Percentiles rank a stretch among this genome's conserved stretches.
Conservation (phyloP, 2,329 filamentous ascomycete genomes). For the Blumeria hordei region DNA sequence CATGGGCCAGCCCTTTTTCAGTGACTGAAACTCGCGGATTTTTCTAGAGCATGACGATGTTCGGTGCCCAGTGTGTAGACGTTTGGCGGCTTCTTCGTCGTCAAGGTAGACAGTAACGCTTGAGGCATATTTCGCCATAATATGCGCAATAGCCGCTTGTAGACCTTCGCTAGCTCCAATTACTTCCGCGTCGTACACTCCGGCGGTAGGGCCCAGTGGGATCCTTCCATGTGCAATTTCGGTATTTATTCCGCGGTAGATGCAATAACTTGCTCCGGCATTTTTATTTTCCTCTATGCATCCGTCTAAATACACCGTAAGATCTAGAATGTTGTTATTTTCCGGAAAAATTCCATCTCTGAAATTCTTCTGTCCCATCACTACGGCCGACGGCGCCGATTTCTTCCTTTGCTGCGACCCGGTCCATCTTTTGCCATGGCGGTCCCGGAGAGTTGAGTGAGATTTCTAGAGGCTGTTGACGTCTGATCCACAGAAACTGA, state of each 20-base stretch:
- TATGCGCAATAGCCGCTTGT: too few relatives aligned
- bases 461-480: not conserved
- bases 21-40: not conserved
- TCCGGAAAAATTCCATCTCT: too few relatives aligned
- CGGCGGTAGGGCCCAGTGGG: too few relatives aligned
- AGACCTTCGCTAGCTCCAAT: too few relatives aligned
- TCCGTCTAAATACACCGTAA: not conserved
- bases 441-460: not conserved
- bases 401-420: not conserved
- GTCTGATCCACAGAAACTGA: not conserved
- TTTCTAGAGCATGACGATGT: not conserved
- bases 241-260: not conserved
- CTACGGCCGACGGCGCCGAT: not conserved
- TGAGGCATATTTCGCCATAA: too few relatives aligned
- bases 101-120: too few relatives aligned
- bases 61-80: not conserved
- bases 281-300: not conserved
- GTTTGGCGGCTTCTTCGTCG: not conserved
- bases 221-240: too few relatives aligned
- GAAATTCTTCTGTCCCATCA: not conserved
- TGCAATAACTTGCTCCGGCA: not conserved
- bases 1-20: not conserved
- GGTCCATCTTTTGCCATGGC: not conserved
- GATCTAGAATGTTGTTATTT: too few relatives aligned
- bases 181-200: too few relatives aligned